These are phyloP conservation scores for Noccaea caerulescens DNA, from an alignment of 345 rosid genomes.

Conservation along the genomic window DNA sequence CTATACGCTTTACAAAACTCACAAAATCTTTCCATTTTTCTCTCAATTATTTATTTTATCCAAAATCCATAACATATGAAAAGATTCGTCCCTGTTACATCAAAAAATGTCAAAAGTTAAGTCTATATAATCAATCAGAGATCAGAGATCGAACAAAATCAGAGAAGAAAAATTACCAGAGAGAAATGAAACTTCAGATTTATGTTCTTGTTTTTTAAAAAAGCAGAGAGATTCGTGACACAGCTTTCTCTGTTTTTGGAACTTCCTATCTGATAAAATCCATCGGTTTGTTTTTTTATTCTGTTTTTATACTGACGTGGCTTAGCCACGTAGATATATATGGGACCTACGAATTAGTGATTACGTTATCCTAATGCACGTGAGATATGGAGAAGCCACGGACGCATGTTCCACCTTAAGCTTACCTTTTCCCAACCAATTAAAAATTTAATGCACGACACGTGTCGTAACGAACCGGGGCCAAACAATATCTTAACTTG, in stretches of 20 bases:
- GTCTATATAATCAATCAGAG: not conserved
- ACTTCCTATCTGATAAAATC: constrained; percentile 39
- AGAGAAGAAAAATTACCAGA: constrained; percentile 11
- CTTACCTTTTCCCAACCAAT: constrained; percentile 41
- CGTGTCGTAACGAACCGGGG: not conserved
- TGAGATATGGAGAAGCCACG: constrained; percentile 47
- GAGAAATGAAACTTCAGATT: constrained; percentile 10
- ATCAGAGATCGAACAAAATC: constrained; percentile 24
- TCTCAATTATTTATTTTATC: constrained; percentile 13
- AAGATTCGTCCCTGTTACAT: constrained; percentile 40
- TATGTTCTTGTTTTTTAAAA: not conserved
- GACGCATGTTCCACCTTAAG: constrained; percentile 35
- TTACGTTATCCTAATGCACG: constrained; percentile 58
- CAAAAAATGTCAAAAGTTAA: constrained; percentile 24
- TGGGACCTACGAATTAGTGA: constrained; percentile 45
- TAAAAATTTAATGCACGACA: constrained; percentile 5
- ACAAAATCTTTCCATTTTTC: constrained; percentile 63
- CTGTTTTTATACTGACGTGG: constrained; percentile 36
- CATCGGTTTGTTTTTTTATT: constrained; percentile 6
- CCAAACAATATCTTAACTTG: constrained; percentile 15
- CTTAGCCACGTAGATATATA: constrained; percentile 23
- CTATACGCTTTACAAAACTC: constrained; percentile 73
- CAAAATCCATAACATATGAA: constrained; percentile 18
- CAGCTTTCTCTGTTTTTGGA: constrained; percentile 37
- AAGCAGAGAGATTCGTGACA: constrained; percentile 31